A percentile compares a stretch with the other conserved stretches of the same genome.
Evolutionary conservation across 129 eudicot species (phyloP).

Genomic region (Escallonia herrerae): DNA sequence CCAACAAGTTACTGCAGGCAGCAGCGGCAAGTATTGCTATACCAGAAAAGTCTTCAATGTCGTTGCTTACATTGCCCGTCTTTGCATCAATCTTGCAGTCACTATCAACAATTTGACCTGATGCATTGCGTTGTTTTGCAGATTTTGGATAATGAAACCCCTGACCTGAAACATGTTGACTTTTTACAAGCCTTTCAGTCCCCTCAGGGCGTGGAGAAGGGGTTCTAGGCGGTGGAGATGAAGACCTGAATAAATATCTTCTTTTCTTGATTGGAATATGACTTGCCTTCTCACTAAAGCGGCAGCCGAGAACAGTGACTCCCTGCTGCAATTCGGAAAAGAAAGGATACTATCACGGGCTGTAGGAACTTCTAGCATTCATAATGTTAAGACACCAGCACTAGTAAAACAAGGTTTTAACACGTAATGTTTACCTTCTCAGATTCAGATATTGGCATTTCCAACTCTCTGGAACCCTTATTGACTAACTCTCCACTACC

Average conservation of each 20-base stretch:
- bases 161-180: conserved; percentile 8
- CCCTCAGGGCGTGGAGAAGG: conserved; percentile 1
- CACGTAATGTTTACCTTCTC: conserved; percentile 23
- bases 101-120: conserved; percentile 16
- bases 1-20: conserved; percentile 34
- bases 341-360: conserved; percentile 3
- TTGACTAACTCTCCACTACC: conserved; percentile 5
- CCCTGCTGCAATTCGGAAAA: conserved; percentile 22
- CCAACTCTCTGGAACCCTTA: conserved; percentile 10
- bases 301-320: conserved; percentile 13
- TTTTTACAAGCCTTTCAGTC: conserved; percentile 5
- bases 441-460: conserved; percentile 27
- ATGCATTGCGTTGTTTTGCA: conserved; percentile 3
- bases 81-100: conserved; percentile 15
- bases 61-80: conserved; percentile 3
- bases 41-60: conserved; percentile 36
- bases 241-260: conserved; percentile 16
- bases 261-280: conserved; percentile 42
- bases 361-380: neutral
- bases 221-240: conserved; percentile 19
- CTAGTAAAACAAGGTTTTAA: neutral
- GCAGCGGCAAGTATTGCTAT: conserved; percentile 44
- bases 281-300: conserved; percentile 13
- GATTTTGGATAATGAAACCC: conserved; percentile 4
- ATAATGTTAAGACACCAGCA: conserved; percentile 1